Evolutionary conservation across 352 stramenopile genomes (phyloP), one percentile per base, ranked within the genome.

Genomic region (Phytophthora niederhauseri): DNA sequence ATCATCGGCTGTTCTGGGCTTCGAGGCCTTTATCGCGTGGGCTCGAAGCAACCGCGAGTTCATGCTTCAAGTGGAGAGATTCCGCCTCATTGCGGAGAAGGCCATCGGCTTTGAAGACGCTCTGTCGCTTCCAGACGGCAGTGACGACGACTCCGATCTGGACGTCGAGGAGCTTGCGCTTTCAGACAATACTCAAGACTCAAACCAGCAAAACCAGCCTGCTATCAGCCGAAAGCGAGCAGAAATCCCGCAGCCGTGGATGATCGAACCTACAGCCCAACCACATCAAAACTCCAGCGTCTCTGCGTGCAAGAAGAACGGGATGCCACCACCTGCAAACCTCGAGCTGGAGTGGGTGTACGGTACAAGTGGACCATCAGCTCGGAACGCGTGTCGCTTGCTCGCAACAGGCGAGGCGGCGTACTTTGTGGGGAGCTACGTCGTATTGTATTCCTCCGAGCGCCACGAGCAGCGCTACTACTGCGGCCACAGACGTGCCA

Each of bases 1-100:
- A 38, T 73, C 79, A 15, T 68, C 57, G 1, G 68, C 80, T 19
- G 72, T 78, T 17, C 78, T 96, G 1, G 73, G 78, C 14, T 93
- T 89, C 48, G 86, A 94, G 38, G 89, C 91, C 48, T 95, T 96
- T 53, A 87, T 96, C 57, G 73, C 84, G 6, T 94, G 88, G 87
- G 85, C 88, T 2, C 74, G 88, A n/a, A 93, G 82, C 59, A 93
- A 95, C 41, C 87, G 87, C 2, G 86, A 84, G 41, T 95, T 96
- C 43, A 95, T 96, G 87, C 70, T 95, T 11, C 85, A 94, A 63
- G 81, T 94, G 6, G 89, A 96, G 46, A 80, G 84, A 12, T 94
- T 95, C 38, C 84, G 84, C 0, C 66, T 89, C 1, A 85, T 95
- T 30, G 82, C 82, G 0, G 83, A 93, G 59, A 94, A 90, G 15